Evolutionary conservation across 2,329 filamentous ascomycete genomes (phyloP).

Genomic region (Thielaviopsis punctulata): DNA sequence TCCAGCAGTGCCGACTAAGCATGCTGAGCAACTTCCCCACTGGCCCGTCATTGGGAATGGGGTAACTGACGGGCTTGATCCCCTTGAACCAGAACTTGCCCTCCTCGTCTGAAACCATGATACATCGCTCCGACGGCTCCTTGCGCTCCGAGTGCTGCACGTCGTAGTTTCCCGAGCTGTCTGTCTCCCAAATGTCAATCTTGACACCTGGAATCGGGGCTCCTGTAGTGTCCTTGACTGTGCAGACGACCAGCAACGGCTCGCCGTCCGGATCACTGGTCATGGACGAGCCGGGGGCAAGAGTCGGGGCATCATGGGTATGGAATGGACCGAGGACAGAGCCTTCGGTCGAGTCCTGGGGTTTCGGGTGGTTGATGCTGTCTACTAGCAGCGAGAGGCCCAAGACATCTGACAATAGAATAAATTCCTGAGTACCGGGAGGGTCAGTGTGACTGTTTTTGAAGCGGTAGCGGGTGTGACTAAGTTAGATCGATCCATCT

Average conservation of each 20-base stretch:
- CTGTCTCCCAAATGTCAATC: slow-evolving; percentile 67
- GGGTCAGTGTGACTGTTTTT: not conserved
- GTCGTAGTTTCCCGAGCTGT: slow-evolving; percentile 57
- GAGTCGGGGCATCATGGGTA: slow-evolving; percentile 46
- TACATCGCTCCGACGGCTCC: slow-evolving; percentile 20
- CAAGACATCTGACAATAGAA: slow-evolving; percentile 57
- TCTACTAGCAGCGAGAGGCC: slow-evolving; percentile 61
- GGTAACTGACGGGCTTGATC: slow-evolving; percentile 71
- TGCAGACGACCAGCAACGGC: slow-evolving; percentile 50
- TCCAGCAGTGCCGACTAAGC: slow-evolving; percentile 57
- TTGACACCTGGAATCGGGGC: slow-evolving; percentile 43
- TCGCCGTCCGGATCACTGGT: slow-evolving; percentile 47
- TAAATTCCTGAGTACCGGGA: slow-evolving; percentile 40
- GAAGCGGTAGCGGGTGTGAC: not conserved
- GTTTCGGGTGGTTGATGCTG: slow-evolving; percentile 62
- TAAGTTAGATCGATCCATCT: too few species aligned
- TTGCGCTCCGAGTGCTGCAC: slow-evolving; percentile 48
- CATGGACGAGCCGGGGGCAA: slow-evolving; percentile 37
- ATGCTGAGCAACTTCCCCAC: slow-evolving; percentile 53
- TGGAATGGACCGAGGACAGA: slow-evolving; percentile 72
- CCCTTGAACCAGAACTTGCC: slow-evolving; percentile 63
- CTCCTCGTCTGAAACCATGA: slow-evolving; percentile 17
- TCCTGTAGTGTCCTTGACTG: slow-evolving; percentile 42
- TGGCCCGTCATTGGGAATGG: slow-evolving; percentile 69
- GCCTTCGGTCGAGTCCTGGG: slow-evolving; percentile 47